Evolutionary conservation across 192 early-diverging fungal genomes (phyloP), one percentile per base, ranked within the genome.

Genomic region (Jimgerdemannia lactiflua): DNA sequence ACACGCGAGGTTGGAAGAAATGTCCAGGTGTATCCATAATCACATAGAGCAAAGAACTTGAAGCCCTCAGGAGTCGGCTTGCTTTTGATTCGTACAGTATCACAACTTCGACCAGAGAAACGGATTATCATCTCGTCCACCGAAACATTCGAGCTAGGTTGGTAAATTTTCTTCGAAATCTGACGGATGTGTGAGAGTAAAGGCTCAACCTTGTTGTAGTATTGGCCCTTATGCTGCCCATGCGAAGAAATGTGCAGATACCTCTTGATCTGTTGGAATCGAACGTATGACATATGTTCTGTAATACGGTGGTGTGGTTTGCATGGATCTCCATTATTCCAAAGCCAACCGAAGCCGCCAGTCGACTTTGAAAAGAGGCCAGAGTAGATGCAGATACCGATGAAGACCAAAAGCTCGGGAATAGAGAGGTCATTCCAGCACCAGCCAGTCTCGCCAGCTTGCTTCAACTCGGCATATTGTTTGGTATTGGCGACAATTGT

Each of bases 41-140:
- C 75, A 67, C 75, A 82, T 9, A 82, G 75, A 10, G 81, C 75
- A 40, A 79, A 65, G 39, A 82, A 72, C 67, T 82, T 79, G 54
- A 74, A 82, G 3, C 75, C 78, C 43, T 79, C 75, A 0, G 75
- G 75, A 0, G 66, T 82, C 0, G 81, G 72, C n/a, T 82, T 82
- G 39, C 77, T 76, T 65, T 79, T 84, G 54, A 77, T 82, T 18
- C 68, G 59, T 4, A 78, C 67, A 19, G 81, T 79, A 29, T 82
- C 65, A 14, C 29, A 65, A 71, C 77, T 78, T 17, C 72, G 17
- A 0, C 75, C 73, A 7, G 75, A 76, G 64, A 77, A 82, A 14
- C 70, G 0, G 2, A 74, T 71, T 18, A 71, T 77, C 77, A 82
- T 82, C 49, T 82, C 71, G 44, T 82, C 71, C 10, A 80, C 20